phyloP scores from a whole-genome alignment of 2,329 filamentous ascomycete species.

The Cercospora sojina region DNA sequence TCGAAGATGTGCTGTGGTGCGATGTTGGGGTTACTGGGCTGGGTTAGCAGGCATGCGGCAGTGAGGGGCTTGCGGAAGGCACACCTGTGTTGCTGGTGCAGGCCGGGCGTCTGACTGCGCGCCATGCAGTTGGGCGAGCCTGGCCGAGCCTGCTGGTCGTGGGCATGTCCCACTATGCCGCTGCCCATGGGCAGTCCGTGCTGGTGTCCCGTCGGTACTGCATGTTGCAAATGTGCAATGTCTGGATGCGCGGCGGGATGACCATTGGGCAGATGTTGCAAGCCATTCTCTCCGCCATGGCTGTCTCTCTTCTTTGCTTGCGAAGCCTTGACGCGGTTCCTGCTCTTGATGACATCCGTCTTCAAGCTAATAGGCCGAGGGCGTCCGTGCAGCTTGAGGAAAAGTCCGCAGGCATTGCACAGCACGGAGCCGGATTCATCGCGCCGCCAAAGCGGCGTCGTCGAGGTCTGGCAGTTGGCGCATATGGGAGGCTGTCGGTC shows the following conservation, averaged over 20 bases:
- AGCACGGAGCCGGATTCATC: slow-evolving; percentile 94
- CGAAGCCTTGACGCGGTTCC: slow-evolving; percentile 93
- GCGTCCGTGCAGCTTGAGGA: slow-evolving; percentile 92
- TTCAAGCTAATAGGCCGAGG: slow-evolving; percentile 93
- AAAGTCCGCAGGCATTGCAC: slow-evolving; percentile 97
- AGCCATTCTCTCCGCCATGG: slow-evolving; percentile 23
- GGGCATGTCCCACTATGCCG: slow-evolving; percentile 15
- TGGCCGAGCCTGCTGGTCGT: slow-evolving; percentile 16
- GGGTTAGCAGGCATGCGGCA: neutral
- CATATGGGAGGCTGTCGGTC: slow-evolving; percentile 79
- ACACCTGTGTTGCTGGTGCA: slow-evolving; percentile 51
- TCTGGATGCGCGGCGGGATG: slow-evolving; percentile 26
- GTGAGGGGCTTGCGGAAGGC: neutral
- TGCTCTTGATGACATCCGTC: slow-evolving; percentile 99
- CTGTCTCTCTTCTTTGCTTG: slow-evolving; percentile 63
- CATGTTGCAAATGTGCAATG: slow-evolving; percentile 13
- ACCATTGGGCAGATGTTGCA: slow-evolving; percentile 22
- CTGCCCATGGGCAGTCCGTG: slow-evolving; percentile 24
- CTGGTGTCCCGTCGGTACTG: slow-evolving; percentile 15
- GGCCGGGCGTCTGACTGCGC: slow-evolving; percentile 70
- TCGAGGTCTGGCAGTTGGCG: slow-evolving; percentile 93
- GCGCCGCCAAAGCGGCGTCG: slow-evolving; percentile 93
- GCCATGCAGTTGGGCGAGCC: slow-evolving; percentile 9
- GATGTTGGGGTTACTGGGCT: slow-evolving; percentile 58
- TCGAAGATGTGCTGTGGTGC: slow-evolving; percentile 79